Conservation (phyloP, 768 basidiomycete species). For the Russula olivacea region DNA sequence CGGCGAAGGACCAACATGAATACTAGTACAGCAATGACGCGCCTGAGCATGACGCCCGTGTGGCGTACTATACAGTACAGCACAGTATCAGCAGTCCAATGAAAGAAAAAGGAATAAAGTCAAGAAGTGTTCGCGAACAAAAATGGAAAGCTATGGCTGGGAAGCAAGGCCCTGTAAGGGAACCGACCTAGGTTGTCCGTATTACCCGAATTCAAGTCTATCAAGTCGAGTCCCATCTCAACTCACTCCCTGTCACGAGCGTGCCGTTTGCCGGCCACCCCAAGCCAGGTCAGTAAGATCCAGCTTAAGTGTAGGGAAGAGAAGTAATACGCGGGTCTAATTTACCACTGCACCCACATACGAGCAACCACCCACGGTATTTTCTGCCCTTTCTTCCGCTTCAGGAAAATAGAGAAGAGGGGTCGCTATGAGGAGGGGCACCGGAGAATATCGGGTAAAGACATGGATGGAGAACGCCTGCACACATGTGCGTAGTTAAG, state of each 20-base stretch:
- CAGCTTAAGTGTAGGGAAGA: not conserved
- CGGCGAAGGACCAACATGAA: not conserved
- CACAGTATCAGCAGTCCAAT: not conserved
- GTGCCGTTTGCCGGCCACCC: not conserved
- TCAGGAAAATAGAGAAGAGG: not conserved
- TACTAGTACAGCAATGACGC: not conserved
- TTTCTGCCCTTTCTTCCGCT: not conserved
- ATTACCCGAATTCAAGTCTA: not conserved
- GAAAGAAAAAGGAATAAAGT: not conserved
- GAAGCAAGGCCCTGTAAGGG: not conserved
- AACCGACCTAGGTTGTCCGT: not conserved
- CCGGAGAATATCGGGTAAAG: not conserved
- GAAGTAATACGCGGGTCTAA: not conserved
- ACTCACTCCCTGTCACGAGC: not conserved
- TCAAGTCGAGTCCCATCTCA: constrained; percentile 2
- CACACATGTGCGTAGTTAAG: not conserved
- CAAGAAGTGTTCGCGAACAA: not conserved
- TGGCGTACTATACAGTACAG: not conserved
- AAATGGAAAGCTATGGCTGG: not conserved
- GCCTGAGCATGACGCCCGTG: not conserved
- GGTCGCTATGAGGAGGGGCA: not conserved
- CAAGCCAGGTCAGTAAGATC: not conserved
- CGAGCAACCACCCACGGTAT: not conserved
- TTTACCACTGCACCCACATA: not conserved
- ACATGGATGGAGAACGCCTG: not conserved